Evolutionary conservation across 192 early-diverging fungal genomes (phyloP).

Genomic region (Mortierella claussenii): DNA sequence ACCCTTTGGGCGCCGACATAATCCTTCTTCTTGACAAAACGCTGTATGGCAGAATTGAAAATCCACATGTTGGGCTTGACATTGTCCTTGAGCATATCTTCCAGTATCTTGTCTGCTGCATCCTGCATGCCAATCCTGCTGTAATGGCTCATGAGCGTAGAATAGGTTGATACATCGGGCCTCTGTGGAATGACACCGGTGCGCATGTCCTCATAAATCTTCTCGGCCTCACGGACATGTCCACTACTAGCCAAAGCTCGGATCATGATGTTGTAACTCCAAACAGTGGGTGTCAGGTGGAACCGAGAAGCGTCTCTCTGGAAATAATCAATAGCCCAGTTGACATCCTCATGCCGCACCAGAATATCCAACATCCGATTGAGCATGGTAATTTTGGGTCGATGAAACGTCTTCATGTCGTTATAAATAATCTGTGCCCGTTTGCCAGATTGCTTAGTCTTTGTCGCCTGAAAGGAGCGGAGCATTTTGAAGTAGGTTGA

Average conservation of each 20-base stretch:
- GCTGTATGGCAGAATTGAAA: conserved; percentile 38
- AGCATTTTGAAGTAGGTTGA: conserved; percentile 27
- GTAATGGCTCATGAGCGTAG: conserved; percentile 38
- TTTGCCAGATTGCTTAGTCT: conserved; percentile 1
- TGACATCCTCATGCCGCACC: conserved; percentile 23
- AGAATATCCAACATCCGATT: conserved; percentile 36
- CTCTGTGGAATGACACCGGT: background rate
- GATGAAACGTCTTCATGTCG: conserved; percentile 24
- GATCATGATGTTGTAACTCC: conserved; percentile 48
- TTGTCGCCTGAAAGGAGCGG: conserved; percentile 19
- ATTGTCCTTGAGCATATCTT: conserved; percentile 32
- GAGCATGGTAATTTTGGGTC: conserved; percentile 8
- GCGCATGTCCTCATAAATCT: conserved; percentile 37
- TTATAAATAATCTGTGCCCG: conserved; percentile 32
- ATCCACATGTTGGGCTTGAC: conserved; percentile 47
- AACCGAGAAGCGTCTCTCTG: background rate
- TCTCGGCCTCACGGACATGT: conserved; percentile 5
- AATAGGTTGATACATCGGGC: conserved; percentile 35
- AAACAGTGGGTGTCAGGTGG: background rate
- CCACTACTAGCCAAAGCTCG: conserved; percentile 12
- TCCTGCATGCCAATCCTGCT: conserved; percentile 11
- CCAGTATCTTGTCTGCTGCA: conserved; percentile 24
- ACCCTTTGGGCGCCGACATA: conserved; percentile 16
- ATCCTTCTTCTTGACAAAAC: conserved; percentile 27
- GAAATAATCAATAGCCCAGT: conserved; percentile 26